Evolutionary conservation across 2,329 filamentous ascomycete species (phyloP).

Genomic region (Grosmannia penicillata): DNA sequence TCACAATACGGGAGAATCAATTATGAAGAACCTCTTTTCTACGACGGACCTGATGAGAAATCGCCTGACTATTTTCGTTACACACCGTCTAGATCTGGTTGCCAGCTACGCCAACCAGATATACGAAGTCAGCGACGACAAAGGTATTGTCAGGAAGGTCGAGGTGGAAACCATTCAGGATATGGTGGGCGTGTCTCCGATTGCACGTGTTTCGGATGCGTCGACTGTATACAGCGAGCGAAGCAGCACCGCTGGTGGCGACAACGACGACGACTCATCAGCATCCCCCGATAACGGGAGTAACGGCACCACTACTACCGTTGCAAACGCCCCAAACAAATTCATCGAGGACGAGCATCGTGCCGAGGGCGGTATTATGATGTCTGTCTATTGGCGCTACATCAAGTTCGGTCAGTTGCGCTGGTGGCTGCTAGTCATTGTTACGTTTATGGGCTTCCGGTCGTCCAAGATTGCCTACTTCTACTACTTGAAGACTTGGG

Average conservation of each 20-base stretch:
- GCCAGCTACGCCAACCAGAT: slow-evolving; percentile 58
- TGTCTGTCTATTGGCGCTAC: slow-evolving; percentile 70
- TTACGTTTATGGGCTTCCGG: slow-evolving; percentile 49
- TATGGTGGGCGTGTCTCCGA: slow-evolving; percentile 17
- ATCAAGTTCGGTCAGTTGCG: slow-evolving; percentile 63
- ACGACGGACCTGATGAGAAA: slow-evolving; percentile 26
- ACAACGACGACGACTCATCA: slow-evolving; percentile 10
- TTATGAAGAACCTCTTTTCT: slow-evolving; percentile 42
- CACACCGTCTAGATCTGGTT: slow-evolving; percentile 66
- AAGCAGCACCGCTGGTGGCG: slow-evolving; percentile 14
- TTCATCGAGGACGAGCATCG: slow-evolving; percentile 69
- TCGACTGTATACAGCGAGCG: slow-evolving; percentile 14
- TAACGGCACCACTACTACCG: slow-evolving; percentile 21
- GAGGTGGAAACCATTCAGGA: slow-evolving; percentile 4
- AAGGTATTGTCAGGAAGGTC: slow-evolving; percentile 21
- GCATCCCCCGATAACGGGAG: slow-evolving; percentile 18
- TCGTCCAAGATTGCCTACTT: slow-evolving; percentile 49
- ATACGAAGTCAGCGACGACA: slow-evolving; percentile 51
- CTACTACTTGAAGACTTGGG: slow-evolving; percentile 81
- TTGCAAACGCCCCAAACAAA: slow-evolving; percentile 45
- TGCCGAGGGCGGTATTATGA: slow-evolving; percentile 59
- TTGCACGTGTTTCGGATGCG: slow-evolving; percentile 20
- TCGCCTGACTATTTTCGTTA: slow-evolving; percentile 65
- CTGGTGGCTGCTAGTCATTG: slow-evolving; percentile 56
- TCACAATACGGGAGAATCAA: slow-evolving; percentile 45